Conservation (phyloP, 1,284 basidiomycete species). For the Rhodotorula sp. region DNA sequence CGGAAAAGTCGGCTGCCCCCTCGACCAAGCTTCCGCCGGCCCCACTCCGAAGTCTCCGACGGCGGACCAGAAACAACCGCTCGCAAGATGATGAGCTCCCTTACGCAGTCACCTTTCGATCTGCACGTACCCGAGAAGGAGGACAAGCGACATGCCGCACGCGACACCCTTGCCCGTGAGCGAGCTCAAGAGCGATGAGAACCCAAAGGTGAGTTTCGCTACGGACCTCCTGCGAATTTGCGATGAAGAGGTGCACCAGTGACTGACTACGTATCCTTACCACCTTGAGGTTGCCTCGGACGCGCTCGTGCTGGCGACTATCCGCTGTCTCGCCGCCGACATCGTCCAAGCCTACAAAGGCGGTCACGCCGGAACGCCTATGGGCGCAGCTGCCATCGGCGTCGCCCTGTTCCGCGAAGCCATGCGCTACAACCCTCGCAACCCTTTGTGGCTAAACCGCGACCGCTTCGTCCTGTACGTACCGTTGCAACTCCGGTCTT, state of each 20-base stretch:
- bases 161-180: background rate
- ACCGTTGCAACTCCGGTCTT: too few species aligned
- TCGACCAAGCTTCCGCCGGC: too few species aligned
- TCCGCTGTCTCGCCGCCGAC: slow-evolving; percentile 46
- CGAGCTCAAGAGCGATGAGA: slow-evolving; percentile 6
- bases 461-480: slow-evolving; percentile 72
- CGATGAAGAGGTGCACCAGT: background rate
- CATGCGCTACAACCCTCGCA: slow-evolving; percentile 68
- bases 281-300: slow-evolving; percentile 71
- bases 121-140: too few species aligned
- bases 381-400: slow-evolving; percentile 70
- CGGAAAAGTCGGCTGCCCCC: too few species aligned
- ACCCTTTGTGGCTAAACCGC: slow-evolving; percentile 86
- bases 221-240: too few species aligned
- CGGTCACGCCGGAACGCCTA: slow-evolving; percentile 85
- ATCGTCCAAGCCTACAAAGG: slow-evolving; percentile 59
- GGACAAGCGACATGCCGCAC: background rate
- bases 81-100: too few species aligned
- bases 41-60: too few species aligned
- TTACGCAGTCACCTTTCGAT: too few species aligned
- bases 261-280: slow-evolving; percentile 53
- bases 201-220: background rate
- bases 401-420: slow-evolving; percentile 66
- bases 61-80: too few species aligned
- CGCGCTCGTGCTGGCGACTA: slow-evolving; percentile 57